Conservation (phyloP, 768 basidiomycete genomes). For the Panaeolus papilionaceus region DNA sequence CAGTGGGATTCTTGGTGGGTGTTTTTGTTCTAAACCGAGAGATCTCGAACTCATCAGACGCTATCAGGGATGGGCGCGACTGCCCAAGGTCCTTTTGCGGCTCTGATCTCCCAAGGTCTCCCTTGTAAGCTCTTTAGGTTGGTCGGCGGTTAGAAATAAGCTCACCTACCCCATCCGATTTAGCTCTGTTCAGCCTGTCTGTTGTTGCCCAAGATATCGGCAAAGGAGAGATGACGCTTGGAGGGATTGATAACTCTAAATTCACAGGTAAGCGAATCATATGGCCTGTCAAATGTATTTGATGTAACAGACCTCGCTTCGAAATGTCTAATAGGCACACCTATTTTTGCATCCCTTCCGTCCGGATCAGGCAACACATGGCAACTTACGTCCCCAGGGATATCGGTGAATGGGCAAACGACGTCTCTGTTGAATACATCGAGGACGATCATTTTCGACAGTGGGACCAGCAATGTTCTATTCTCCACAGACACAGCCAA, state of each 20-base stretch:
- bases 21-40: neutral
- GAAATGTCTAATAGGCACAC: constrained; percentile 39
- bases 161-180: constrained; percentile 11
- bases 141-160: constrained; percentile 5
- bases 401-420: constrained; percentile 61
- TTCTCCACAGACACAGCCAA: constrained; percentile 56
- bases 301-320: constrained; percentile 18
- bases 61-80: constrained; percentile 53
- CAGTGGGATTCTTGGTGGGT: constrained; percentile 58
- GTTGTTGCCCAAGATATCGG: constrained; percentile 54
- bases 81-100: constrained; percentile 57
- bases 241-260: constrained; percentile 58
- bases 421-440: constrained; percentile 44
- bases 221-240: constrained; percentile 58
- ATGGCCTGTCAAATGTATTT: constrained; percentile 21
- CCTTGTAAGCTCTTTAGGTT: constrained; percentile 44
- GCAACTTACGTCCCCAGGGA: constrained; percentile 49
- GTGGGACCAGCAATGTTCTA: constrained; percentile 61
- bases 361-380: constrained; percentile 45
- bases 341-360: constrained; percentile 49
- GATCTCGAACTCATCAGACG: neutral
- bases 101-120: constrained; percentile 52
- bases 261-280: constrained; percentile 44
- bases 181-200: constrained; percentile 58
- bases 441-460: constrained; percentile 60